phyloP scores from a whole-genome alignment of 1,139 yeast species.

The Suhomyces bolitotheri region DNA sequence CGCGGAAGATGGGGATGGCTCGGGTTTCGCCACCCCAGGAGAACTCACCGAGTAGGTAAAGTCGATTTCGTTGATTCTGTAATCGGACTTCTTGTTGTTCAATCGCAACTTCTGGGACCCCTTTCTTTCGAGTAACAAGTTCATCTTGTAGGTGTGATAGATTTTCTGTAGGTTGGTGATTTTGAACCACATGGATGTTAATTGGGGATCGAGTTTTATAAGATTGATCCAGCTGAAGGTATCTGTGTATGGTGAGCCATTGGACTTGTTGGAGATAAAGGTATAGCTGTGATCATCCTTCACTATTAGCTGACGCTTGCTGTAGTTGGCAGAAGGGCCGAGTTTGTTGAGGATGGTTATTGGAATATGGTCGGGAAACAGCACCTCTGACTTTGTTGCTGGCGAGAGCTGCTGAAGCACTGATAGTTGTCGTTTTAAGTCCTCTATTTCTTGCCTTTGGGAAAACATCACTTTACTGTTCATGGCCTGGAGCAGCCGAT shows the following conservation, averaged over 20 bases:
- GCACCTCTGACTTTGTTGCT: slow-evolving; percentile 1
- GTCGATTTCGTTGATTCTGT: slow-evolving; percentile 25
- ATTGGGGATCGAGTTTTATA: slow-evolving; percentile 43
- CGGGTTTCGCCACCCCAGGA: slow-evolving; percentile 6
- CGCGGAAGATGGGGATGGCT: slow-evolving; percentile 1
- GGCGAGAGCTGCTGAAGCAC: slow-evolving; percentile 30
- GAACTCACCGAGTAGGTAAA: slow-evolving; percentile 25
- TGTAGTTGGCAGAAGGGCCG: slow-evolving; percentile 14
- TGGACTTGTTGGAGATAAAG: slow-evolving; percentile 11
- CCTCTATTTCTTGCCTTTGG: slow-evolving; percentile 40
- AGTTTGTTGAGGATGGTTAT: slow-evolving; percentile 24
- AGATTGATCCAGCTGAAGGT: slow-evolving; percentile 44
- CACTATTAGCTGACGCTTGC: slow-evolving; percentile 23
- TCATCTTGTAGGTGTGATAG: slow-evolving; percentile 41
- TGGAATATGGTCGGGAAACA: slow-evolving; percentile 5
- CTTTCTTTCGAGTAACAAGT: slow-evolving; percentile 17
- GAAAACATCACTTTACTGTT: slow-evolving; percentile 25
- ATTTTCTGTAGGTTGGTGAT: slow-evolving; percentile 44
- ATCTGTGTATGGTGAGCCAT: slow-evolving; percentile 16
- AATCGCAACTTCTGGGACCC: slow-evolving; percentile 3
- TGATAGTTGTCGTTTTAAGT: slow-evolving; percentile 33
- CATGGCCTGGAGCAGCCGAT: slow-evolving; percentile 21
- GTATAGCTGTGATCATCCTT: slow-evolving; percentile 20
- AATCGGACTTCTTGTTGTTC: slow-evolving; percentile 14
- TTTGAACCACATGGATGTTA: slow-evolving; percentile 44